Conservation (phyloP, 495 filamentous ascomycete genomes). For the Chaetomium cochliodes region DNA sequence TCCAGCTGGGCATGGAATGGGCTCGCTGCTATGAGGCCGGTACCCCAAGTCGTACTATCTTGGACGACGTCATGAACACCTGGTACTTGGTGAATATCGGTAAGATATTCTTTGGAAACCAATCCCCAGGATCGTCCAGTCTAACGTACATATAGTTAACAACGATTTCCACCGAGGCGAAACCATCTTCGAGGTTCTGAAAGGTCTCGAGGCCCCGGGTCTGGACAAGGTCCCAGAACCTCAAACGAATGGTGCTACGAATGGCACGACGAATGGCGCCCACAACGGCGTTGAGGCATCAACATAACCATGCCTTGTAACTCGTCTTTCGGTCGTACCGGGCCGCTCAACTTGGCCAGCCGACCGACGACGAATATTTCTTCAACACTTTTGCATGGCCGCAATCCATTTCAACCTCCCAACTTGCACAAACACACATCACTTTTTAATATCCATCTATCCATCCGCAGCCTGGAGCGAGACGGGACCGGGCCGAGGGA, state of each 20-base stretch:
- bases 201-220: conserved; percentile 68
- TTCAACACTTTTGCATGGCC: conserved; percentile 33
- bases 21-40: conserved; percentile 77
- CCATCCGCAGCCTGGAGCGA: conserved; percentile 20
- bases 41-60: conserved; percentile 77
- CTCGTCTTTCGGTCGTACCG: conserved; percentile 10
- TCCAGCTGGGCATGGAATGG: conserved; percentile 89
- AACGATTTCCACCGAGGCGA: conserved; percentile 87
- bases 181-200: conserved; percentile 80
- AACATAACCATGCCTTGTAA: conserved; percentile 28
- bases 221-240: conserved; percentile 49
- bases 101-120: conserved; percentile 41
- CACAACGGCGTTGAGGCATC: conserved; percentile 30
- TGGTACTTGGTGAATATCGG: conserved; percentile 97
- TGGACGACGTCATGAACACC: conserved; percentile 77
- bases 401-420: conserved; percentile 23
- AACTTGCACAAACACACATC: conserved; percentile 19
- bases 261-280: conserved; percentile 17
- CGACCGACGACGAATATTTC: conserved; percentile 10
- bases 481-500: conserved; percentile 14
- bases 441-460: conserved; percentile 24
- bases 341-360: conserved; percentile 15
- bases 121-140: not conserved
- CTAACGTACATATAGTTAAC: conserved; percentile 61
- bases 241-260: conserved; percentile 21